Base-by-base conservation (phyloP, 225 moss, liverwort and hornwort genomes). In the Lunularia cruciata region DNA sequence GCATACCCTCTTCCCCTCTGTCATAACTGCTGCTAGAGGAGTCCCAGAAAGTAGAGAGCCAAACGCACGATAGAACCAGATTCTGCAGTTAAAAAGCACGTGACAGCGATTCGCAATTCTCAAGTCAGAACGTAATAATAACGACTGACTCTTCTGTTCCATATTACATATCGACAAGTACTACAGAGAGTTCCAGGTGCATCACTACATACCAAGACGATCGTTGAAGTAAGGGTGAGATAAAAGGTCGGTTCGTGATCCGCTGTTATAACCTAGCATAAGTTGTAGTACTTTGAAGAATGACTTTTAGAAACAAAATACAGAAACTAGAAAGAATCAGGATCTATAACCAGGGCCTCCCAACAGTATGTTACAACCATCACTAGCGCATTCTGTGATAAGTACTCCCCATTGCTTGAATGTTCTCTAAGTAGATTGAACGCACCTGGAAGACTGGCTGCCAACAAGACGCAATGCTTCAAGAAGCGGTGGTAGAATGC, bases 61-160 rank as follows among this genome's bases (percentile, higher is more conserved):
- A 60, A 89, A 79, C 30, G 87, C 90, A 73, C 89, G 86, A 79
- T 87, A 83, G 5, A 90, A 78, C 84, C 87, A 84, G 60, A 90
- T 76, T 73, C 90, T 90, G 86, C 71, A 60, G 66, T 26, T 33
- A 4, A 10, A 75, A 32, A 36, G 63, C 54, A 47, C 3, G 37
- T 43, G 25, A 46, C n/a, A 43, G 2, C 8, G 13, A 61, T 22
- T 39, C 13, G 12, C n/a, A n/a, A n/a, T n/a, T n/a, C n/a, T n/a
- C n/a, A n/a, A n/a, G n/a, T n/a, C n/a, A n/a, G n/a, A n/a, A n/a
- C n/a, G n/a, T n/a, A n/a, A n/a, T n/a, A n/a, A n/a, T n/a, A n/a
- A n/a, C n/a, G n/a, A n/a, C n/a, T n/a, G n/a, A n/a, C n/a, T n/a
- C n/a, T n/a, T n/a, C n/a, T n/a, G n/a, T n/a, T n/a, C n/a, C n/a